Evolutionary conservation across 2,329 filamentous ascomycete genomes (phyloP), one percentile per base, ranked within the genome.

Genomic region (Hypocreales sp.): DNA sequence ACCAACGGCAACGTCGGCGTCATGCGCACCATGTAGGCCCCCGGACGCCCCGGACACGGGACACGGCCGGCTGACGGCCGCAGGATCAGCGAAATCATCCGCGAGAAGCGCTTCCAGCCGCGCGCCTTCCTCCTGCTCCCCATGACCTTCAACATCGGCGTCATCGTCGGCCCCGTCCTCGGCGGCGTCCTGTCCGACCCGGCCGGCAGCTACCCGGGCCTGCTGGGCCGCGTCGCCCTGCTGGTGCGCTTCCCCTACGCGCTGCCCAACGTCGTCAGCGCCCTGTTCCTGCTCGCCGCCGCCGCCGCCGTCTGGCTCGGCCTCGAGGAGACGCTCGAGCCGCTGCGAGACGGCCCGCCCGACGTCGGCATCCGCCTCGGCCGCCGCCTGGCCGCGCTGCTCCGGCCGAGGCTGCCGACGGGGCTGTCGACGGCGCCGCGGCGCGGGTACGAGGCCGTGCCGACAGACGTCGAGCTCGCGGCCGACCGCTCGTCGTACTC

Each of bases 1-100:
- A 83, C 84, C 40, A 72, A 74, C 1, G 80, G 79, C 0, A 79
- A 73, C 11, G 62, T 82, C 27, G 71, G 84, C 22, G 80, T 79
- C 4, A 68, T 87, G 33, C 62, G 81, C 14, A 73, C 79, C 1
- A 86, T 86, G 78, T 59, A 40, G 22, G 48, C 44, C 8, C 8
- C n/a, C 18, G 10, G 18, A 20, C 18, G 7, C 11, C 4, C 5
- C 8, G 4, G 5, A 6, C 9, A 1, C 5, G n/a, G 9, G 11
- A 7, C 13, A 8, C 10, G 3, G 4, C 4, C 7, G 17, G 15
- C 20, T 26, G 22, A 17, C 20, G 20, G n/a, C n/a, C n/a, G n/a
- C 7, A 51, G 47, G 47, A 63, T 86, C 28, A 67, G 68, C 20
- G 80, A 86, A 50, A 74, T 76, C 39, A 76, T 73, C 42, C 77